phyloP scores from a whole-genome alignment of 2,329 filamentous ascomycete species.

The Coniochaeta sp. region DNA sequence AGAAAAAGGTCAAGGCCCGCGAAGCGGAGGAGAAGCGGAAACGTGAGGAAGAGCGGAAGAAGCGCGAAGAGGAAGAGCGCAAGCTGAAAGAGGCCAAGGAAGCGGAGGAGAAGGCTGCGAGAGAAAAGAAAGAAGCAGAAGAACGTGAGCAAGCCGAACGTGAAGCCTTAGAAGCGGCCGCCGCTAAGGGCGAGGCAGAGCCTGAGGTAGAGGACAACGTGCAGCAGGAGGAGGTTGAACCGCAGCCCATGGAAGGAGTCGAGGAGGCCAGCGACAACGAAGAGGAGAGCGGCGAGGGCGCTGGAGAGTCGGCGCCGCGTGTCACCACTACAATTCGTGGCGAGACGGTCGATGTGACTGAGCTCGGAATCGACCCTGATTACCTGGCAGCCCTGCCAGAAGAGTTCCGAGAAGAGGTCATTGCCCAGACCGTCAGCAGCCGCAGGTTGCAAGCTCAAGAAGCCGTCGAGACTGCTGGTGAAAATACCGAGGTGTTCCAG shows the following conservation, averaged over 20 bases:
- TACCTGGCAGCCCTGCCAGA: conserved; percentile 97
- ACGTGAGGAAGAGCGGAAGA: conserved; percentile 52
- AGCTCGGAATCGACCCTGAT: conserved; percentile 86
- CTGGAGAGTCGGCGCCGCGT: conserved; percentile 40
- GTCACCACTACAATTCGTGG: conserved; percentile 80
- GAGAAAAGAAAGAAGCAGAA: conserved; percentile 63
- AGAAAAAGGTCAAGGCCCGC: conserved; percentile 61
- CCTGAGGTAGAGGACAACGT: conserved; percentile 36
- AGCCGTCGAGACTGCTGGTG: conserved; percentile 53
- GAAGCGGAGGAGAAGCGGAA: conserved; percentile 48
- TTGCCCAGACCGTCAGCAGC: conserved; percentile 81
- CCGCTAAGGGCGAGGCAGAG: conserved; percentile 40
- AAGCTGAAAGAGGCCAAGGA: conserved; percentile 64
- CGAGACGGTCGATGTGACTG: conserved; percentile 85
- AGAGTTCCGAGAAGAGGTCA: conserved; percentile 91
- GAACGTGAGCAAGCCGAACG: conserved; percentile 56
- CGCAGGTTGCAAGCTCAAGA: conserved; percentile 70
- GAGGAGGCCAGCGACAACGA: conserved; percentile 38
- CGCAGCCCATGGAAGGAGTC: conserved; percentile 54
- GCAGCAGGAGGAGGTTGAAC: conserved; percentile 26
- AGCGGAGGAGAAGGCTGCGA: conserved; percentile 58
- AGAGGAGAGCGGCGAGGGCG: conserved; percentile 19
- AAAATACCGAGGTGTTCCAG: conserved; percentile 77
- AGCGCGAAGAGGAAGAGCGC: conserved; percentile 58
- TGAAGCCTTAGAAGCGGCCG: conserved; percentile 53